Evolutionary conservation across 768 basidiomycete genomes (phyloP).

Genomic region (Pisolithus orientalis): DNA sequence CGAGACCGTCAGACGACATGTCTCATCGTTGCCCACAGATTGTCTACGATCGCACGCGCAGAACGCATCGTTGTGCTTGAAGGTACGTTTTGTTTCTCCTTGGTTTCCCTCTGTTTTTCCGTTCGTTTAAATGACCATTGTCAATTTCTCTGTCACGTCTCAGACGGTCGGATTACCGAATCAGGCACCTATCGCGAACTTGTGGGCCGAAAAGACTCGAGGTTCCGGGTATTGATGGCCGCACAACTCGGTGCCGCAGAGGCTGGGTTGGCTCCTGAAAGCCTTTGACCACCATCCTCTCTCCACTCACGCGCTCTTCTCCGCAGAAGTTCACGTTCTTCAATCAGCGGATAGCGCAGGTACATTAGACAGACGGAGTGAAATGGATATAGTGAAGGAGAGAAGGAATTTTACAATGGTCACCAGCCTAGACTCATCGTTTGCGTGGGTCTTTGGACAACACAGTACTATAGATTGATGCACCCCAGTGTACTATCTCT

Average conservation of each 20-base stretch:
- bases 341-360: neutral
- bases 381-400: too few relatives aligned
- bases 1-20: slow-evolving; percentile 77
- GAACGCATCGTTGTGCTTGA: slow-evolving; percentile 89
- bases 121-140: neutral
- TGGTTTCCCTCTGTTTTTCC: neutral
- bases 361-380: neutral
- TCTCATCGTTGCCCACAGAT: slow-evolving; percentile 80
- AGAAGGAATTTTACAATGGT: too few relatives aligned
- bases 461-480: too few relatives aligned
- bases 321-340: neutral
- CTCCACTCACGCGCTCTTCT: too few relatives aligned
- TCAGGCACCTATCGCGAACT: slow-evolving; percentile 76
- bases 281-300: neutral
- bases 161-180: slow-evolving; percentile 76
- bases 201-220: slow-evolving; percentile 62
- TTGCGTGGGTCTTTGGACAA: too few relatives aligned
- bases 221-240: slow-evolving; percentile 85
- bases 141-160: neutral
- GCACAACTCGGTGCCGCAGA: slow-evolving; percentile 65
- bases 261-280: slow-evolving; percentile 9
- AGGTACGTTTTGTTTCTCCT: slow-evolving; percentile 34
- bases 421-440: too few relatives aligned
- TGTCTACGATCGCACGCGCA: slow-evolving; percentile 87
- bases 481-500: too few relatives aligned